Evolutionary conservation across 192 early-diverging fungal genomes (phyloP).

Genomic region (Linnemannia hyalina): DNA sequence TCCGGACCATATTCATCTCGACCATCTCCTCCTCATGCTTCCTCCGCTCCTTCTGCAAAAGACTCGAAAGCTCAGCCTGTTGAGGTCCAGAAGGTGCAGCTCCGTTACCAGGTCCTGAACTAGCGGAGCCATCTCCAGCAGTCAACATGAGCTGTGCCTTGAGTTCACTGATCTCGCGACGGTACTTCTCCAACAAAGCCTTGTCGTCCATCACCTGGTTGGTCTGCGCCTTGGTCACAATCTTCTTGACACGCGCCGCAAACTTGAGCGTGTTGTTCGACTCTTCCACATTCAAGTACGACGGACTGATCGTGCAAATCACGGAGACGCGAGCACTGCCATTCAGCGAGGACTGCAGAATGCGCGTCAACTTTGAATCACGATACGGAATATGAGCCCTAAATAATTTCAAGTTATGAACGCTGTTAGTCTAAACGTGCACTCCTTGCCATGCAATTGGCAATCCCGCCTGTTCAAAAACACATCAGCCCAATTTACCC

Average conservation of each 20-base stretch:
- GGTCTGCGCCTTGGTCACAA: conserved; percentile 83
- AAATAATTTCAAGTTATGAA: not conserved
- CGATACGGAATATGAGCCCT: conserved; percentile 93
- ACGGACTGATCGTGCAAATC: conserved; percentile 93
- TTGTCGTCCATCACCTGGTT: conserved; percentile 88
- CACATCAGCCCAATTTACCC: conserved; percentile 37
- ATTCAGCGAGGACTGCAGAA: conserved; percentile 91
- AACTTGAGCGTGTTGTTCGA: conserved; percentile 95
- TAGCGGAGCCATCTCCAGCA: conserved; percentile 68
- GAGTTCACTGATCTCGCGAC: conserved; percentile 83
- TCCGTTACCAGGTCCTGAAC: conserved; percentile 55
- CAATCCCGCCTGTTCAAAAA: not conserved
- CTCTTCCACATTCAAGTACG: conserved; percentile 84
- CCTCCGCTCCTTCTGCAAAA: conserved; percentile 43
- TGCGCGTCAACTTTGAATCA: conserved; percentile 96
- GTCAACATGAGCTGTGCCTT: conserved; percentile 72
- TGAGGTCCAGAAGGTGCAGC: conserved; percentile 49
- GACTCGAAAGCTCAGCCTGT: conserved; percentile 36
- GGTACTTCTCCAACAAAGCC: conserved; percentile 87
- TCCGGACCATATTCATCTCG: conserved; percentile 69
- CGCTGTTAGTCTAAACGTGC: not conserved
- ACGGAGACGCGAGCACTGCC: conserved; percentile 93
- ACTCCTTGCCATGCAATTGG: not conserved
- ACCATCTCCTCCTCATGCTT: conserved; percentile 69
- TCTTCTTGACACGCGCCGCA: conserved; percentile 91